Evolutionary conservation across 148 eudicot species (phyloP), one percentile per base, ranked within the genome.

Genomic region (Rhododendron ferrugineum): DNA sequence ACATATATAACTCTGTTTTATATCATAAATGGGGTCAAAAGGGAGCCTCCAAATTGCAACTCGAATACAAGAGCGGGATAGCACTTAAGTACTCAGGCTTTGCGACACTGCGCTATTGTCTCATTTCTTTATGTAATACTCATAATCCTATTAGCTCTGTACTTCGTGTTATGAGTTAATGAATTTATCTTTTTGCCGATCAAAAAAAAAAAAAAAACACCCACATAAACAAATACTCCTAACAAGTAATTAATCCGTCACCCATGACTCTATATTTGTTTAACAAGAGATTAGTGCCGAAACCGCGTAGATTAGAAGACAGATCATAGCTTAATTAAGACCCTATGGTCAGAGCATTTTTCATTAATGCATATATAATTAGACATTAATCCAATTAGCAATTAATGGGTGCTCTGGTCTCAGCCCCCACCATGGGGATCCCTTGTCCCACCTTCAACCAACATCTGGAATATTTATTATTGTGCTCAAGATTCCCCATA

Each of bases 371-470:
- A 13, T n/a, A n/a, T n/a, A n/a, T 3, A 1, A 54, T 54, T 54
- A 54, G 77, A 44, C 76, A 82, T 42, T 40, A 40, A 40, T 64
- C 76, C 36, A 68, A 40, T 40, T 40, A 68, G 34, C 77, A 64
- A 68, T 70, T 14, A 68, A 79, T 79, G 78, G 36, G 89, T 85
- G 58, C 52, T 22, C 54, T 47, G 36, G 72, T 85, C 42, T 40
- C 84, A 80, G 84, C 70, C 83, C 84, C 87, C 84, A 85, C 87
- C 87, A 72, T 36, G 87, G 86, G 88, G 87, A 72, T 82, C 87
- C 76, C 81, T 77, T 91, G 92, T 91, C 92, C 84, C 90, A 50
- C 32, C 86, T 88, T 83, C 91, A 88, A 88, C 90, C 89, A 91
- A 87, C 92, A 91, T 88, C 22, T 72, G 42, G 91, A 91, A 89